Evolutionary conservation across 208 protist genomes (phyloP).

Genomic region (Perkinsela sp.): DNA sequence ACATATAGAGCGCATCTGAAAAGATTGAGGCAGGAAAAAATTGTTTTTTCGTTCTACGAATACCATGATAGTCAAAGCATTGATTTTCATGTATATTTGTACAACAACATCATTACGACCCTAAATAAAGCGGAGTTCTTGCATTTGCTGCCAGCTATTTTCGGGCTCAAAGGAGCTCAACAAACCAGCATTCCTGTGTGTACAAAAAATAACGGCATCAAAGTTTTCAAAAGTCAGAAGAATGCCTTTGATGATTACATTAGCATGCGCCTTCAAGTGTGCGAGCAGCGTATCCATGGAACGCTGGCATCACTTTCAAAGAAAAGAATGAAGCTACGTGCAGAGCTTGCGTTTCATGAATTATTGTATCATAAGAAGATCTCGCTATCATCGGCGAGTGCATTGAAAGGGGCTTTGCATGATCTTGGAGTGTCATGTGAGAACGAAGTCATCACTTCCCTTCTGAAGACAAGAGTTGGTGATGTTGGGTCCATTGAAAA

Average conservation of each 20-base stretch:
- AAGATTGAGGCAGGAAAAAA: not conserved
- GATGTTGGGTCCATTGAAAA: constrained; percentile 56
- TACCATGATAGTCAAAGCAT: not conserved
- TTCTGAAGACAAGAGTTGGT: constrained; percentile 48
- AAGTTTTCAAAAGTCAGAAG: not conserved
- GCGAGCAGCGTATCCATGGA: not conserved
- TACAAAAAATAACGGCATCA: not conserved
- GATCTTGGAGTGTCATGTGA: constrained; percentile 31
- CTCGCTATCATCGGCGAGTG: constrained; percentile 25
- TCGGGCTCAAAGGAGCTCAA: not conserved
- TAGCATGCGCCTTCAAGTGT: not conserved
- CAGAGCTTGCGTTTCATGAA: not conserved
- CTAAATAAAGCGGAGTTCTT: not conserved
- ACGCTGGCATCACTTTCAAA: not conserved
- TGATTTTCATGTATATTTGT: not conserved
- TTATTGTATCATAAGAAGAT: constrained; percentile 9
- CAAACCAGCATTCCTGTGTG: not conserved
- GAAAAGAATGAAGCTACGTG: not conserved
- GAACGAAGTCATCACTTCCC: constrained; percentile 41
- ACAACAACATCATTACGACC: not conserved
- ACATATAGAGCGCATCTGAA: not conserved
- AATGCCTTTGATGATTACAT: not conserved
- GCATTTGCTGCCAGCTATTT: not conserved
- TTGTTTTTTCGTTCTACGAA: not conserved
- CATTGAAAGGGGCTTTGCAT: constrained; percentile 20